A percentile compares a stretch with the other conserved stretches of the same genome.
These are phyloP conservation scores for Penicillium dipodomyicola DNA, from an alignment of 495 filamentous ascomycete species.

Conservation along the genomic window DNA sequence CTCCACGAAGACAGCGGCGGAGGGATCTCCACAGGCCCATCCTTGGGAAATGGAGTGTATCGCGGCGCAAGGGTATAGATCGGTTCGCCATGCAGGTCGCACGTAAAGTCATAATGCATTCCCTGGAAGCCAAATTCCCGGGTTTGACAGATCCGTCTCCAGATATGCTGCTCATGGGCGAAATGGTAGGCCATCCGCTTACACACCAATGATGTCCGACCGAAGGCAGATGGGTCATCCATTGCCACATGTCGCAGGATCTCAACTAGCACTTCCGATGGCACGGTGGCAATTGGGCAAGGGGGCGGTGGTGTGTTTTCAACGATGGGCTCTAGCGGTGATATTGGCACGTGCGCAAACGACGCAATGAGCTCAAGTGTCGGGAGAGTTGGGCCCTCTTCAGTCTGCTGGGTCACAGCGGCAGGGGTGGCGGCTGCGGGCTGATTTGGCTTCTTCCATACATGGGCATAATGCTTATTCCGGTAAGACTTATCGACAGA, in stretches of 20 bases:
- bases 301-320: constrained; percentile 67
- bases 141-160: constrained; percentile 72
- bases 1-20: constrained; percentile 43
- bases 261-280: constrained; percentile 77
- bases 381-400: constrained; percentile 46
- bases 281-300: constrained; percentile 74
- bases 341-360: constrained; percentile 67
- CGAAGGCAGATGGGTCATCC: constrained; percentile 74
- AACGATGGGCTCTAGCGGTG: constrained; percentile 51
- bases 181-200: constrained; percentile 84
- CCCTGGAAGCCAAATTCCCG: constrained; percentile 70
- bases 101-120: constrained; percentile 81
- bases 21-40: constrained; percentile 34
- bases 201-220: constrained; percentile 78
- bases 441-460: constrained; percentile 52
- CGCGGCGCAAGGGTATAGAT: constrained; percentile 40
- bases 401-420: constrained; percentile 51
- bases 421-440: constrained; percentile 56
- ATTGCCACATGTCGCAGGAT: constrained; percentile 69
- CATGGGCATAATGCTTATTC: constrained; percentile 78
- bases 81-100: constrained; percentile 60
- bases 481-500: constrained; percentile 81
- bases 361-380: constrained; percentile 69
- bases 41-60: constrained; percentile 44
- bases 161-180: constrained; percentile 80